Base-by-base conservation (phyloP, 2,329 filamentous ascomycete genomes). In the Colletotrichum godetiae region DNA sequence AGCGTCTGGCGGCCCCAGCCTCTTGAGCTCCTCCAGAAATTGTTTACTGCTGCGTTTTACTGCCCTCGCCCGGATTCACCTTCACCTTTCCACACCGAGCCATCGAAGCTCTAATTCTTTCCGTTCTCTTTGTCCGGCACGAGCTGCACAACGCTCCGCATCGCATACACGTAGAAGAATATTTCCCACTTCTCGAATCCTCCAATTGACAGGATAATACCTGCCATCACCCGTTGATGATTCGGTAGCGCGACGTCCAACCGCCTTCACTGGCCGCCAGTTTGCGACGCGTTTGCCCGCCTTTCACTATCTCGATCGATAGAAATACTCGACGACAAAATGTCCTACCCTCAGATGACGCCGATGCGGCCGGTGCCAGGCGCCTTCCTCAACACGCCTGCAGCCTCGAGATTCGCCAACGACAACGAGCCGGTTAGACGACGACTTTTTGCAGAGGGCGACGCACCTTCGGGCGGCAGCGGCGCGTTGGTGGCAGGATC, bases 321-420 rank as follows among this genome's bases (percentile, higher is more conserved):
- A 22, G 46, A 35, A 11, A 19, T 55, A 29, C 55, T 77, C 73
- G 68, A 49, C 42, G 19, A 76, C 76, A 75, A 79, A 74, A 92
- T 92, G 90, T 86, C 89, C 64, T 88, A 89, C 76, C 83, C 86
- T 29, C 84, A 85, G 76, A 85, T 84, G 75, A 94, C 94, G 69
- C 94, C 94, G 52, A 88, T 92, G 84, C 91, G 93, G 78, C 90
- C 90, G 74, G 86, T 95, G 60, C 94, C 94, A 57, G 94, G 94
- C 85, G 92, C 92, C 78, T 96, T 92, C 80, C 84, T 95, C 79
- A 90, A 92, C 78, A 96, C 94, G 27, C 94, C 94, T 69, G 86
- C 88, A 46, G 82, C 84, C 67, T 87, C 87, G 64, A 86, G 87
- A 76, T 87, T 83, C 77, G 61, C 64, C 33, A 33, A 56, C 73